Conservation (phyloP, 2,329 filamentous ascomycete species). For the Monascus ruber region DNA sequence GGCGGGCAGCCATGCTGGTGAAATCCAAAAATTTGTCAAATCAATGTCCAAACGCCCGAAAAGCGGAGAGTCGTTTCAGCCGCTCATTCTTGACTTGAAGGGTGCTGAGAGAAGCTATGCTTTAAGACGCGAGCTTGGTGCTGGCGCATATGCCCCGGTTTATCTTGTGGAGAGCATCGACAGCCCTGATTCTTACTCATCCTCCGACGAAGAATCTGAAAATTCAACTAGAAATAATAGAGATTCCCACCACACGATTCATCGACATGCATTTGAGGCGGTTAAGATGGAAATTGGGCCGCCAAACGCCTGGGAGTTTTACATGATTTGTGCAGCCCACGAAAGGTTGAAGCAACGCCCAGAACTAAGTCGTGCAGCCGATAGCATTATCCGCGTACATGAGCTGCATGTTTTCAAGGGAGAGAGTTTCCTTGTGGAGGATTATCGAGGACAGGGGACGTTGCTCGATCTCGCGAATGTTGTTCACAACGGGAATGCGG, state of each 20-base stretch:
- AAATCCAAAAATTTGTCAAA: conserved; percentile 76
- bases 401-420: conserved; percentile 87
- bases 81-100: conserved; percentile 57
- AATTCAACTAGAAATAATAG: conserved; percentile 34
- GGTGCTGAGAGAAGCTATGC: conserved; percentile 58
- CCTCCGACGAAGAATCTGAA: conserved; percentile 21
- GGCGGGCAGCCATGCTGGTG: conserved; percentile 54
- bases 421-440: conserved; percentile 80
- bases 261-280: conserved; percentile 59
- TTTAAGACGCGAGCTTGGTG: conserved; percentile 74
- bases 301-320: conserved; percentile 86
- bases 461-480: conserved; percentile 90
- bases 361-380: conserved; percentile 53
- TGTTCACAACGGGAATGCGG: conserved; percentile 50
- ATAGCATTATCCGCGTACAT: conserved; percentile 71
- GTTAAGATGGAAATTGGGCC: conserved; percentile 83
- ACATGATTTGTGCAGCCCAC: conserved; percentile 79
- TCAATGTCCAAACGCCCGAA: conserved; percentile 43
- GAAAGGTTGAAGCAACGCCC: conserved; percentile 54
- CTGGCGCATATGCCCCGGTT: conserved; percentile 89
- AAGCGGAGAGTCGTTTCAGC: conserved; percentile 40
- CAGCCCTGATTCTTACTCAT: conserved; percentile 27
- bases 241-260: conserved; percentile 44
- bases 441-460: conserved; percentile 80
- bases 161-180: conserved; percentile 74